phyloP scores from a whole-genome alignment of 192 early-diverging fungal genomes.

The Allomyces arbusculus region DNA sequence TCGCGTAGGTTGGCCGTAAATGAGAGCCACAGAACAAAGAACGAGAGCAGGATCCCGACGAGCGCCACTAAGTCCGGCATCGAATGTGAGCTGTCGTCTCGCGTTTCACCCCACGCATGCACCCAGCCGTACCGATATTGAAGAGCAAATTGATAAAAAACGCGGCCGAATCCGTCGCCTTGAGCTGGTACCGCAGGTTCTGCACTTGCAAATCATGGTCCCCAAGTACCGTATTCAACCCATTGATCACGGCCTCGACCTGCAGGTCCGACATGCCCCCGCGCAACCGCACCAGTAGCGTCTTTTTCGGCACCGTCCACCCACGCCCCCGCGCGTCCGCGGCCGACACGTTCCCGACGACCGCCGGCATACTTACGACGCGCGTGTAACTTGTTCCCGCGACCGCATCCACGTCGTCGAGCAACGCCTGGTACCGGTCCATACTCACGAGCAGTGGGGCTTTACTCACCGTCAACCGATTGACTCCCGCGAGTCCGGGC shows the following conservation, averaged over 20 bases:
- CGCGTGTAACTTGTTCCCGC: neutral
- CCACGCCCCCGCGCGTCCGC: no score
- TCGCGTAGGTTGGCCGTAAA: conserved; percentile 16
- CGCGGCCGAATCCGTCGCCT: conserved; percentile 4
- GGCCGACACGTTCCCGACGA: no score
- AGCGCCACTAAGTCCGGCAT: conserved; percentile 5
- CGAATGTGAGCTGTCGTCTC: no score
- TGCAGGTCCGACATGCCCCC: conserved; percentile 2
- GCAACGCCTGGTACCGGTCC: neutral
- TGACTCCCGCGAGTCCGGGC: conserved; percentile 1
- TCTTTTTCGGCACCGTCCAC: conserved; percentile 1
- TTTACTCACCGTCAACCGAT: neutral
- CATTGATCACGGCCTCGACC: conserved; percentile 5
- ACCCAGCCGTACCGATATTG: conserved; percentile 5
- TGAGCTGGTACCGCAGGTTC: conserved; percentile 4
- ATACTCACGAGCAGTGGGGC: neutral
- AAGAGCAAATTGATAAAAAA: conserved; percentile 9
- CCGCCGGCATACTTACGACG: no score
- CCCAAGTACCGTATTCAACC: conserved; percentile 4
- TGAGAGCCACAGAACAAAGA: conserved; percentile 14
- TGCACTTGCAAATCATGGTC: conserved; percentile 5
- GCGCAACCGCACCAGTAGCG: conserved; percentile 1
- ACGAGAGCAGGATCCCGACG: conserved; percentile 12
- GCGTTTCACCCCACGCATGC: neutral
- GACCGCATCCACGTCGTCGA: neutral